Percentiles rank a stretch among this genome's conserved stretches.
Conservation (phyloP, 129 eudicot species). For the Dittrichia graveolens region DNA sequence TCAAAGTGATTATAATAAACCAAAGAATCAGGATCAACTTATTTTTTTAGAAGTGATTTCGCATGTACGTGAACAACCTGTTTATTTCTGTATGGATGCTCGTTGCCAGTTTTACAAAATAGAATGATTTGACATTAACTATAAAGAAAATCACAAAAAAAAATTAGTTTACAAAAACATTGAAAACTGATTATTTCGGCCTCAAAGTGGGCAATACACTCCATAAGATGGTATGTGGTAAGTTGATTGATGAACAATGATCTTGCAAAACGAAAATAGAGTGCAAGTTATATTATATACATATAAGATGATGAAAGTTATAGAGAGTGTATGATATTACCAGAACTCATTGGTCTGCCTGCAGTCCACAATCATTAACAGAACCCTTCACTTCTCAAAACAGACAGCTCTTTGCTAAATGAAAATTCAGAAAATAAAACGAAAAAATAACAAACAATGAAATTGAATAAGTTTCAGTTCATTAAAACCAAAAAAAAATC, state of each 20-base stretch:
- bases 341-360: constrained; percentile 67
- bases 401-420: constrained; percentile 23
- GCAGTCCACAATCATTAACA: constrained; percentile 50
- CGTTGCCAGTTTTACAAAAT: not conserved
- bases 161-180: not conserved
- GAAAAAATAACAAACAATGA: not conserved
- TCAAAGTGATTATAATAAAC: too few relatives aligned
- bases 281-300: not conserved
- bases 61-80: not conserved
- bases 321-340: constrained; percentile 36
- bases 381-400: constrained; percentile 31
- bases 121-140: not conserved
- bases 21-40: too few relatives aligned
- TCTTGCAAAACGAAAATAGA: not conserved
- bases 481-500: not conserved
- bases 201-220: not conserved
- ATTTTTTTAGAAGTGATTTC: not conserved
- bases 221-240: not conserved
- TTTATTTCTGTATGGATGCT: too few relatives aligned
- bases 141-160: not conserved
- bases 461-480: not conserved
- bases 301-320: constrained; percentile 11
- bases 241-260: not conserved
- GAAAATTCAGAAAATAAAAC: not conserved
- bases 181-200: not conserved